phyloP scores from a whole-genome alignment of 257 asterid genomes.

The Solanum microdontum region DNA sequence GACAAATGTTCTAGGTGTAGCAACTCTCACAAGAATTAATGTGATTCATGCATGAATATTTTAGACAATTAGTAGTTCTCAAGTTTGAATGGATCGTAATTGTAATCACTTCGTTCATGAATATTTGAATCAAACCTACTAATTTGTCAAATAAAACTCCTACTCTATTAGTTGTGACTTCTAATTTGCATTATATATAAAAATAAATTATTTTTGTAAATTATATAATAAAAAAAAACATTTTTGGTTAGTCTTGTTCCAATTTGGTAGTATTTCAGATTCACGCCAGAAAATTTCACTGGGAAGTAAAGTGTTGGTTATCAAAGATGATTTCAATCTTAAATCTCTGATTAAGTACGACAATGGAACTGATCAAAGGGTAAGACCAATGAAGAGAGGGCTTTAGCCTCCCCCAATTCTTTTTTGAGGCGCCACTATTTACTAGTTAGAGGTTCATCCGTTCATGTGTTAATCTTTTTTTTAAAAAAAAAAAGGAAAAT shows the following conservation, averaged over 20 bases:
- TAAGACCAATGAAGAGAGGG: background rate
- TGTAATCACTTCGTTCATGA: background rate
- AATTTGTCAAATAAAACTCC: background rate
- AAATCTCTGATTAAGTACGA: no score
- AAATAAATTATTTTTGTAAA: background rate
- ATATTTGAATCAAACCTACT: background rate
- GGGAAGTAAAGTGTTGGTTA: background rate
- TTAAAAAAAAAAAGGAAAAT: no score
- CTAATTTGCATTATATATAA: background rate
- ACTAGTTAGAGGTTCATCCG: background rate
- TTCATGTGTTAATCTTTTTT: no score
- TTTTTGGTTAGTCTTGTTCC: background rate
- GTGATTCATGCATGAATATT: background rate
- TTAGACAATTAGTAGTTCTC: background rate
- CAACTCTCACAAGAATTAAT: background rate
- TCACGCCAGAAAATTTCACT: background rate
- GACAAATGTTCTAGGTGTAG: background rate
- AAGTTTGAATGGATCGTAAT: background rate
- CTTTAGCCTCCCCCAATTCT: background rate
- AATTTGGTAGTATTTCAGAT: background rate
- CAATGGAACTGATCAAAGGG: background rate
- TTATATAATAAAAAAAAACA: background rate
- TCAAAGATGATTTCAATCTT: no score
- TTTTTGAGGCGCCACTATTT: background rate
- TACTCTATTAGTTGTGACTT: background rate